Base-by-base conservation (phyloP, 805 yeast species). In the Candida sanyiensis region DNA sequence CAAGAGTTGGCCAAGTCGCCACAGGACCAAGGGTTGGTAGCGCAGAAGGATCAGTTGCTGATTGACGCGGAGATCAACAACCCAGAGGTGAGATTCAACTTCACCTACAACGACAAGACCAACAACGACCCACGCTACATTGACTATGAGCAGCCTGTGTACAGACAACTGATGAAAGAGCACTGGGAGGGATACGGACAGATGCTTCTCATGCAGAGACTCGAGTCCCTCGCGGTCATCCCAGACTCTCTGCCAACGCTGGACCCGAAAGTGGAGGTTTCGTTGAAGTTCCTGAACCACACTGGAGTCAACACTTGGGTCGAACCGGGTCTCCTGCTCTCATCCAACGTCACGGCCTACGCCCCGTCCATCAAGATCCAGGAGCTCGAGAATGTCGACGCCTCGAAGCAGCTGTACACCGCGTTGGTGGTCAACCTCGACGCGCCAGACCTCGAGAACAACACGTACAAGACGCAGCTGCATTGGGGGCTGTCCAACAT, bases 161-260 rank as follows among this genome's bases (percentile, higher is more conserved):
- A 78, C 64, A 77, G 96, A 58, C 63, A 75, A 35, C 66, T 76
- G 47, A 74, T 84, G 43, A 66, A 75, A 50, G 64, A 80, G 45
- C 74, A 80, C 47, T 90, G 97, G 97, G 74, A 77, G 57, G 51
- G 61, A 11, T 69, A 79, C 46, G 80, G 75, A 31, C 75, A 77
- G 61, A 83, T 87, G 85, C 57, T 86, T 37, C 67, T 81, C 38
- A 86, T 93, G 93, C 97, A 93, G 66, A 78, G 97, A 66, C 63
- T 93, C 38, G 98, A 93, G 64, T 78, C 83, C 40, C 65, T 87
- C 49, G 73, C 73, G 30, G 86, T 86, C 30, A 84, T 93, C 43
- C 98, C 98, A 12, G 98, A 93, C 58, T 89, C 97, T 3, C 58
- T 93, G 59, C 93, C 97, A 20, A 88, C 97, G 2, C 62, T 93